Percentiles rank a stretch among this genome's conserved stretches.
These are phyloP conservation scores for Lithospermum erythrorhizon DNA, from an alignment of 257 asterid species.

Conservation along the genomic window DNA sequence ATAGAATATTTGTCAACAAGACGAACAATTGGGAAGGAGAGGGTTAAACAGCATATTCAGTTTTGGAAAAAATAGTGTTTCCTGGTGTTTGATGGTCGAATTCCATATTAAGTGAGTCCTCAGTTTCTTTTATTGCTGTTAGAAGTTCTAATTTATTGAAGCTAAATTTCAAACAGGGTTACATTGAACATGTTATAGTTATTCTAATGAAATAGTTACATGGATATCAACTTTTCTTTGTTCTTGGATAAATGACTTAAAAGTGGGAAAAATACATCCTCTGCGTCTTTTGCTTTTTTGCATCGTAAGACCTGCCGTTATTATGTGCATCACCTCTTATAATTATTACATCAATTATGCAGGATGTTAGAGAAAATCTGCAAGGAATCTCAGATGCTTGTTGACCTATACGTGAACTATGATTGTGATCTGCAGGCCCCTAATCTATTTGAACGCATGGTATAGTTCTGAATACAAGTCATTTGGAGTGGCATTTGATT, in stretches of 20 bases:
- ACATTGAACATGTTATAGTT: not conserved
- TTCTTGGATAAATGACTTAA: too few relatives aligned
- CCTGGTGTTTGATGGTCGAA: not conserved
- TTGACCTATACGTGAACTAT: conserved; percentile 90
- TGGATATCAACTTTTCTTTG: not conserved
- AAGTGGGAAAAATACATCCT: not conserved
- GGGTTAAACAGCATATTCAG: not conserved
- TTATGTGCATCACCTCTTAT: conserved; percentile 2
- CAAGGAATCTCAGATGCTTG: conserved; percentile 95
- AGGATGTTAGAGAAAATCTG: conserved; percentile 97
- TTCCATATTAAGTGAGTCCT: not conserved
- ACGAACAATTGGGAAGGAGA: not conserved
- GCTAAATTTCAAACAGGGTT: not conserved
- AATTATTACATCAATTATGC: conserved; percentile 20
- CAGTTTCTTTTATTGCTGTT: too few relatives aligned
- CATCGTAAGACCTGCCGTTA: conserved; percentile 4
- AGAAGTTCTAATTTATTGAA: not conserved
- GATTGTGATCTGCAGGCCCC: conserved; percentile 99
- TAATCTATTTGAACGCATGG: conserved; percentile 88
- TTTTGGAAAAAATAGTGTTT: not conserved
- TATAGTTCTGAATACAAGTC: conserved; percentile 17
- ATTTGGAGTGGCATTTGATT: conserved; percentile 8
- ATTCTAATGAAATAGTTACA: not conserved
- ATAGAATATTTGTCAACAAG: not conserved
- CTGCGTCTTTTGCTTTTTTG: not conserved